Conservation (phyloP, 2,329 filamentous ascomycete species). For the Canariomyces notabilis region DNA sequence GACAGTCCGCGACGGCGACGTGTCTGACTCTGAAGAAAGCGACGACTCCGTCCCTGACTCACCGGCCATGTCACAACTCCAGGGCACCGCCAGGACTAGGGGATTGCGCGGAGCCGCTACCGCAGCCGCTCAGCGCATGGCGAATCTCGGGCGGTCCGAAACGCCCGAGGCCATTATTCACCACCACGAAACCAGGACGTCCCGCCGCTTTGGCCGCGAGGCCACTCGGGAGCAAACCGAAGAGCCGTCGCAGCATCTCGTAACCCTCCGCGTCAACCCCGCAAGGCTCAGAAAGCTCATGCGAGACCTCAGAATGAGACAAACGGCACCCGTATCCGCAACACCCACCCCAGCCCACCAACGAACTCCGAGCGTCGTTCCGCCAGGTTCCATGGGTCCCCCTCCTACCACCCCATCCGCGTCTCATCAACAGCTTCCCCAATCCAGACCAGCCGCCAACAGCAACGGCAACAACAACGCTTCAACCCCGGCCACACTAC, state of each 20-base stretch:
- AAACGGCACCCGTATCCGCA: slow-evolving; percentile 13
- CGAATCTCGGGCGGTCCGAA: slow-evolving; percentile 73
- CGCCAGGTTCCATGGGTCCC: slow-evolving; percentile 51
- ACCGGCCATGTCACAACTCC: slow-evolving; percentile 68
- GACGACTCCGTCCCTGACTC: slow-evolving; percentile 84
- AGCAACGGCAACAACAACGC: slow-evolving; percentile 13
- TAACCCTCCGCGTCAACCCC: slow-evolving; percentile 69
- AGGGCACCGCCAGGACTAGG: slow-evolving; percentile 78
- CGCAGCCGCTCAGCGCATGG: slow-evolving; percentile 82
- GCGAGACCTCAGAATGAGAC: slow-evolving; percentile 38
- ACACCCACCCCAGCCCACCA: slow-evolving; percentile 35
- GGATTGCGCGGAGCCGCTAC: slow-evolving; percentile 81
- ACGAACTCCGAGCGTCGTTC: slow-evolving; percentile 40
- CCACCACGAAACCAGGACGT: slow-evolving; percentile 68
- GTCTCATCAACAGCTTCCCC: slow-evolving; percentile 27
- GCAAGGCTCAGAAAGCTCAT: slow-evolving; percentile 66
- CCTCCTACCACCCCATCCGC: slow-evolving; percentile 39
- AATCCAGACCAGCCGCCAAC: slow-evolving; percentile 9
- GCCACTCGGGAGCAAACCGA: slow-evolving; percentile 77
- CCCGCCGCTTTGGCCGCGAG: slow-evolving; percentile 51
- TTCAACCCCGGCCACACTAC: slow-evolving; percentile 32
- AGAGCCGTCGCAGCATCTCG: slow-evolving; percentile 62
- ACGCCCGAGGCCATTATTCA: slow-evolving; percentile 74
- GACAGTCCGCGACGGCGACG: slow-evolving; percentile 58
- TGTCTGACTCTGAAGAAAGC: slow-evolving; percentile 85